These are phyloP conservation scores for Creolimax fragrantissima DNA, from an alignment of 78 protist genomes.

Conservation along the genomic window DNA sequence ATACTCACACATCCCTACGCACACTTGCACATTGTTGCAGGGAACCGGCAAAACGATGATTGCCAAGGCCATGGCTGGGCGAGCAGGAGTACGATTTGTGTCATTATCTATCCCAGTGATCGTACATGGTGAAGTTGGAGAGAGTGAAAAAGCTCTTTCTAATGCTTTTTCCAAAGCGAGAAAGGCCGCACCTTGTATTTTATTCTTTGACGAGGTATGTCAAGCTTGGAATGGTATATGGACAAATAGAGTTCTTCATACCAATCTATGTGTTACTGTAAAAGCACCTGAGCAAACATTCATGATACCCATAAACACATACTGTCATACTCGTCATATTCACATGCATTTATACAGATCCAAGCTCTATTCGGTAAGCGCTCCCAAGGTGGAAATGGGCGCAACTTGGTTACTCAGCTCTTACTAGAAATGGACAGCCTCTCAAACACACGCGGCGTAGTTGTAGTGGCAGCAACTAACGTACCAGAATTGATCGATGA, in stretches of 20 bases:
- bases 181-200: slow-evolving; percentile 60
- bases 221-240: background rate
- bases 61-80: slow-evolving; percentile 90
- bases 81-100: slow-evolving; percentile 69
- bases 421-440: slow-evolving; percentile 79
- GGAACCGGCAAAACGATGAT: slow-evolving; percentile 88
- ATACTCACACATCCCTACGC: background rate
- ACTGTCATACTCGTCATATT: background rate
- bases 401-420: slow-evolving; percentile 75
- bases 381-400: slow-evolving; percentile 5
- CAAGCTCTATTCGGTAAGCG: slow-evolving; percentile 43
- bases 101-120: slow-evolving; percentile 53
- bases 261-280: background rate
- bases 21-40: slow-evolving; percentile 72
- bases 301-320: background rate
- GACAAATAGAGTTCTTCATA: background rate
- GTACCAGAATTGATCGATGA: slow-evolving; percentile 83
- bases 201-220: slow-evolving; percentile 79
- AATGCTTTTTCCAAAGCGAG: slow-evolving; percentile 55
- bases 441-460: slow-evolving; percentile 46
- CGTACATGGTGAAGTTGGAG: slow-evolving; percentile 75
- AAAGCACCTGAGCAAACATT: background rate
- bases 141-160: slow-evolving; percentile 53
- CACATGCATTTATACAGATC: background rate
- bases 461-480: slow-evolving; percentile 90